Conservation (phyloP, 345 rosid species). For the Hypericum androsaemum region DNA sequence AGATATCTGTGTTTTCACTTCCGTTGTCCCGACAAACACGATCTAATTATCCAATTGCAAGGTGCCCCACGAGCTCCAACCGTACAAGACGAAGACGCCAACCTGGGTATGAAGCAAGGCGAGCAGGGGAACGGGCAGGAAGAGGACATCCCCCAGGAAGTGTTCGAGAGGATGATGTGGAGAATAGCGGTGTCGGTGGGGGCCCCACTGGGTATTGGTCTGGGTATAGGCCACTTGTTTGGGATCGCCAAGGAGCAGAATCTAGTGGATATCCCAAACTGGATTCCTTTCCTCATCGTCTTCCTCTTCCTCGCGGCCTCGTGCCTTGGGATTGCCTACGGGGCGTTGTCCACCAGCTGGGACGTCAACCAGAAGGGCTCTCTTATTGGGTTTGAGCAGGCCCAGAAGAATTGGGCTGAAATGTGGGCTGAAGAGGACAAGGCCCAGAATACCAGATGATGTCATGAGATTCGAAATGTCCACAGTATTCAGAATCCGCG, state of each 20-base stretch:
- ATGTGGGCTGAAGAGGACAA: constrained; percentile 61
- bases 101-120: neutral
- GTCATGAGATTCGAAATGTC: no score
- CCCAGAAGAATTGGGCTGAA: constrained; percentile 61
- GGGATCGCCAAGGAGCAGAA: constrained; percentile 24
- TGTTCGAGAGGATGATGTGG: constrained; percentile 5
- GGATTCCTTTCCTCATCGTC: constrained; percentile 46
- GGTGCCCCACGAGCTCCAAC: constrained; percentile 3
- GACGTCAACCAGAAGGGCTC: constrained; percentile 54
- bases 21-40: no score
- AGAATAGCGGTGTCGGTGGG: constrained; percentile 4
- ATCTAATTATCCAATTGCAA: no score
- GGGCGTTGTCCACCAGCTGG: constrained; percentile 64
- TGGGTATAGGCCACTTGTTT: neutral
- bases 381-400: constrained; percentile 56
- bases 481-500: no score
- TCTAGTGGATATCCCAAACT: constrained; percentile 48
- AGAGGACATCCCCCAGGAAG: constrained; percentile 2
- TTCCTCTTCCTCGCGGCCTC: constrained; percentile 56
- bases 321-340: constrained; percentile 63
- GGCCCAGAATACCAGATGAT: neutral
- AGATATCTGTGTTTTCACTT: no score
- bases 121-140: neutral
- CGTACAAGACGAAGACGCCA: neutral
- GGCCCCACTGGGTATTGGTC: neutral